Evolutionary conservation across 78 protist species (phyloP), one percentile per base, ranked within the genome.

Genomic region (Fonticula alba): DNA sequence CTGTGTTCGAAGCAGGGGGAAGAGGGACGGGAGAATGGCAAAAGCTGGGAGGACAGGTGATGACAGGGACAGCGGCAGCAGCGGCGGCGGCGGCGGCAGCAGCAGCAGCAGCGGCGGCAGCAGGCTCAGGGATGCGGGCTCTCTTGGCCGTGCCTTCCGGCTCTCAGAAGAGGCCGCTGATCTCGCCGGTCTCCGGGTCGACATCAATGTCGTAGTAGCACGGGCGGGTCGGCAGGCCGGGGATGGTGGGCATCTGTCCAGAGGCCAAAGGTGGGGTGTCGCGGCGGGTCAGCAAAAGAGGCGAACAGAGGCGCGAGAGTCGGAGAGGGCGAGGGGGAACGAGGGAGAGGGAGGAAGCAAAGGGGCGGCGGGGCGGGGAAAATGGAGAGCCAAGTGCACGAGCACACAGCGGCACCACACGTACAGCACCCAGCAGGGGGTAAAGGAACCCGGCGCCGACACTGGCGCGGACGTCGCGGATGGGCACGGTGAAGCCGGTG

Each of bases 181-280:
- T 51, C 26, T 58, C 31, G 43, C 89, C 91, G 10, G 75, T 68
- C 32, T 72, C 84, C 10, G 49, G 29, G 71, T 87, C 91, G 53
- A 86, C 43, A 68, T 91, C 96, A 11, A 88, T 67, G 50, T 84
- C 89, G 41, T 68, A 88, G 75, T 68, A 91, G 52, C 84, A 65
- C 31, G 96, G 96, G 35, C 92, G 76, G 13, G 94, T 86, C 55
- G 96, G 94, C 32, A 89, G 66, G 24, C 95, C 95, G 26, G 95
- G 95, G 73, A 89, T 85, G 0, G 93, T 86, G 7, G 62, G 26
- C 70, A 87, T 85, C 47, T 54, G 50, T 63, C 14, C 15, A 43
- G 14, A 19, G 67, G 15, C 49, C 24, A 43, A 17, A 41, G 29
- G 58, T 17, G 13, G 13, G 24, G 62, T 19, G n/a, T n/a, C n/a